Evolutionary conservation across 2,329 filamentous ascomycete species (phyloP), one percentile per base, ranked within the genome.

Genomic region (Salinomyces thailandicus): DNA sequence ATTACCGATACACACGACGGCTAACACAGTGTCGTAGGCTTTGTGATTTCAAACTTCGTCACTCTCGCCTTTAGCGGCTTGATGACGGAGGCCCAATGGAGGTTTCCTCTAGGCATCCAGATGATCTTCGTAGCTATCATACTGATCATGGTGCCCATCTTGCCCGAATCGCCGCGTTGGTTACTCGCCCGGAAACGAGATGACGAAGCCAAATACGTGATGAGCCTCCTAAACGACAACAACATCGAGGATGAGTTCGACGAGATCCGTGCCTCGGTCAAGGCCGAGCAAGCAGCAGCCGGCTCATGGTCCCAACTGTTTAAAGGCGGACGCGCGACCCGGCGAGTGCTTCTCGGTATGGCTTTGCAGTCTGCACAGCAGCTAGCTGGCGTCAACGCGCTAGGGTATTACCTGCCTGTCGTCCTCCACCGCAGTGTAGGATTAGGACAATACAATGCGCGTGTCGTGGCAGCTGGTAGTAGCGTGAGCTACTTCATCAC

Each of bases 401-500:
- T 63, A 20, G 62, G 61, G 33, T 63, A 63, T 47, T 63, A 57
- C 39, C 58, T 62, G 34, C 61, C 61, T 0, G 50, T 62, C 4
- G 52, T 63, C 3, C 58, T 62, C 32, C 49, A 62, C 37, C 50
- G 53, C 22, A 77, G 73, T 1, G 76, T 81, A 43, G 66, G 69
- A 8, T 41, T 51, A 3, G 32, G 41, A 36, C 58, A 43, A 33
- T 44, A 26, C 46, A 58, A 28, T 59, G 63, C 30, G 49, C 64
- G 48, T 59, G 60, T 14, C 48, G 66, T 13, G 44, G 64, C 19
- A 49, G 62, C 5, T 53, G 61, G 16, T 57, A 72, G 71, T 53
- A 70, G 71, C 63, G 62, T 71, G 22, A 62, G 69, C 15, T 72
- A 72, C 50, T 54, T 66, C 32, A 62, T 72, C 37, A 71, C 71